Base-by-base conservation (phyloP, 1,284 basidiomycete genomes). In the Rhodotorula sp. region DNA sequence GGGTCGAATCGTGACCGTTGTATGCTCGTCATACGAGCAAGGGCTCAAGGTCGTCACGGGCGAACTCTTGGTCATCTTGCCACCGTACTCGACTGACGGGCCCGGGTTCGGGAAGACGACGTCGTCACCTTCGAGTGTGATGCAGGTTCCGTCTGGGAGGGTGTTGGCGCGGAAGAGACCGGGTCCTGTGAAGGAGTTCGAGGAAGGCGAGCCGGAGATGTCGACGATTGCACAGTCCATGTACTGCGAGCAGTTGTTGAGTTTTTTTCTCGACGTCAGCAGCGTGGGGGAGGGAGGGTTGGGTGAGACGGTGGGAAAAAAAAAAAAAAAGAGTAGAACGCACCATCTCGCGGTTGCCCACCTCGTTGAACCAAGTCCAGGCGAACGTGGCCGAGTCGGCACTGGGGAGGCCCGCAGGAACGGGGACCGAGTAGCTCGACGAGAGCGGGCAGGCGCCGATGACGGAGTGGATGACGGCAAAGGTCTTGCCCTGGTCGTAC, bases 341-440 rank as follows among this genome's bases (percentile, higher is more conserved):
- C 58, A 59, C 58, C 60, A 40, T 46, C 34, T 63, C 62, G 47
- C 62, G 62, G 62, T 63, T 63, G 24, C 60, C 72, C 37, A 69
- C 31, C 28, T 51, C 18, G 63, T 83, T 83, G 77, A 81, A 81
- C 82, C 82, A 83, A 15, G 76, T 78, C 82, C 82, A 83, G 26
- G 78, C 76, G 59, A 83, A 81, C n/a, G 82, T 67, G 9, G 81
- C 81, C 40, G 80, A 76, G 15, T 79, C 62, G 5, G 64, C 81
- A 11, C 75, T 64, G 0, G 81, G 81, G 0, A 80, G 77, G 31
- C 78, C 75, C 13, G 48, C 48, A 8, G 82, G 82, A 37, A 83
- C 77, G 4, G 74, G 72, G 30, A 83, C 72, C 37, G 73, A 69
- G 58, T 75, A 79, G 59, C 72, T 68, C 10, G 65, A 62, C 26